A percentile compares a stretch with the other conserved stretches of the same genome.
Evolutionary conservation across 2,329 filamentous ascomycete genomes (phyloP).

Genomic region (Aureobasidium uvarum): DNA sequence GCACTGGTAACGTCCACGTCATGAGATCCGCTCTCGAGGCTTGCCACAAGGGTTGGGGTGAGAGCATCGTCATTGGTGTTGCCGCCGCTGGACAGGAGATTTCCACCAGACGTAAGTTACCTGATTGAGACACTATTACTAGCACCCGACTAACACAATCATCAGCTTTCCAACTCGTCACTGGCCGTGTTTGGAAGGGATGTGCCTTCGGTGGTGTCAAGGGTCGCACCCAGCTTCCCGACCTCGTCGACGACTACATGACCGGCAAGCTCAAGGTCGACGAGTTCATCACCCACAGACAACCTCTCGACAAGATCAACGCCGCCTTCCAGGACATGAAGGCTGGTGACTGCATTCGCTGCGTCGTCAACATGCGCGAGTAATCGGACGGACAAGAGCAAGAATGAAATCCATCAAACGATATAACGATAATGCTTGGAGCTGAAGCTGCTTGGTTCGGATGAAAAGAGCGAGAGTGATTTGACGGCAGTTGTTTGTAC

Average conservation of each 20-base stretch:
- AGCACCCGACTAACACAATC: background rate
- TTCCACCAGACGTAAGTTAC: conserved; percentile 78
- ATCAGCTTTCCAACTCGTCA: conserved; percentile 95
- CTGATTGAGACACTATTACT: background rate
- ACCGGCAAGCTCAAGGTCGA: conserved; percentile 91
- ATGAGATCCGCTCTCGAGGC: conserved; percentile 96
- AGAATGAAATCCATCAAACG: conserved; percentile 12
- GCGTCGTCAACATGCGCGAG: conserved; percentile 68
- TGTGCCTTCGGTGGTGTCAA: conserved; percentile 99
- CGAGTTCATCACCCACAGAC: conserved; percentile 98
- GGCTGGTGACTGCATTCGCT: conserved; percentile 92
- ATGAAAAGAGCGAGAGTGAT: conserved; percentile 10
- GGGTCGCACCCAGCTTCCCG: conserved; percentile 86
- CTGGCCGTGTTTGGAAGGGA: conserved; percentile 95
- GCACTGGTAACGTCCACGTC: conserved; percentile 93
- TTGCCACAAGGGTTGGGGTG: conserved; percentile 98
- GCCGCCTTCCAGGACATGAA: conserved; percentile 91
- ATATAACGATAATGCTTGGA: conserved; percentile 25
- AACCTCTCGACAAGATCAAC: conserved; percentile 81
- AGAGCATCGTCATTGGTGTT: conserved; percentile 97
- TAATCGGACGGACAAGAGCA: conserved; percentile 9
- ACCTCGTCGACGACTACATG: conserved; percentile 86
- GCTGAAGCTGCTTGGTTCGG: conserved; percentile 15
- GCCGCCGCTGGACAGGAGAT: conserved; percentile 97
- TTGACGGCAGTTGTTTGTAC: conserved; percentile 4